These are phyloP conservation scores for Rosa lucieae DNA, from an alignment of 306 rosid genomes.

Conservation along the genomic window DNA sequence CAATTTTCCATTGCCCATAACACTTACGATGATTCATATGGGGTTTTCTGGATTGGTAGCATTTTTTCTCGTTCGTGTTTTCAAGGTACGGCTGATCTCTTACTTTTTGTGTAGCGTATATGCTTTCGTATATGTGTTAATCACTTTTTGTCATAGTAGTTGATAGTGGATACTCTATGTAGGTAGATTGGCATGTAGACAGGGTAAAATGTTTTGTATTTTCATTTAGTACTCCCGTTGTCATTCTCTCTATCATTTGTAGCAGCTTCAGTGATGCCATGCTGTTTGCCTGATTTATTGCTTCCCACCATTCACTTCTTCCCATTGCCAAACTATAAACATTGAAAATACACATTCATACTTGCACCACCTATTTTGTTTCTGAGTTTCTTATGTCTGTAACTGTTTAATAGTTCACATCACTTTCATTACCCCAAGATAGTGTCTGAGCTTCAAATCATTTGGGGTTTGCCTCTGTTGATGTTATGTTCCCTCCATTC, in stretches of 20 bases:
- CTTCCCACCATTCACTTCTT: background rate
- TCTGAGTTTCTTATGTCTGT: background rate
- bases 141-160: background rate
- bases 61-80: constrained; percentile 82
- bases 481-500: background rate
- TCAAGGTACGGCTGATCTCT: constrained; percentile 59
- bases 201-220: background rate
- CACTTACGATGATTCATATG: constrained; percentile 98
- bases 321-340: background rate
- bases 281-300: background rate
- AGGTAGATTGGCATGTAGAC: background rate
- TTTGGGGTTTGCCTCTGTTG: background rate
- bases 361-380: background rate
- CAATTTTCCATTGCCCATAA: constrained; percentile 86
- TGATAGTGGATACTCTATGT: background rate
- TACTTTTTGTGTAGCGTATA: background rate
- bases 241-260: background rate
- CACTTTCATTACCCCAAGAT: constrained; percentile 1
- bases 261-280: background rate
- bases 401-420: background rate
- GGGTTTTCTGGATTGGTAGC: constrained; percentile 91
- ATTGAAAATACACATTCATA: background rate
- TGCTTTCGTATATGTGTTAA: background rate
- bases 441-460: background rate
- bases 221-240: background rate